Evolutionary conservation across 352 stramenopile genomes (phyloP).

Genomic region (Heterotrichella gracilis): DNA sequence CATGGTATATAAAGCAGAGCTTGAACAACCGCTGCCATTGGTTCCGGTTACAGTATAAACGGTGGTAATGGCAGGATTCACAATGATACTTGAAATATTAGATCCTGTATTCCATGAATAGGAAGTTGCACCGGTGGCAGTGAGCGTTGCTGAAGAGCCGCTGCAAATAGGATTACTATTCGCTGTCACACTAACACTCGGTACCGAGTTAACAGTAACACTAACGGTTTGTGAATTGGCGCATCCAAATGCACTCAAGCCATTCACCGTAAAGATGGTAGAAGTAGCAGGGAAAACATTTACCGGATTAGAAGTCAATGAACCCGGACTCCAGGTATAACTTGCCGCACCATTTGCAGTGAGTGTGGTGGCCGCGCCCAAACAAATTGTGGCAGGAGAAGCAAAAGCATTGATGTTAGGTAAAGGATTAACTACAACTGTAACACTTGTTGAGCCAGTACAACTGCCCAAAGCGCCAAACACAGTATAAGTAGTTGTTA

Average conservation of each 20-base stretch:
- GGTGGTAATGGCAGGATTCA: not conserved
- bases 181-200: too few relatives aligned
- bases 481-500: not conserved
- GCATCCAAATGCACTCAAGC: not conserved
- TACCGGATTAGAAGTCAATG: not conserved
- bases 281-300: not conserved
- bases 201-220: too few relatives aligned
- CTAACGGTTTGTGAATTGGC: not conserved
- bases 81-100: conserved; percentile 1
- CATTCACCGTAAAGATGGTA: not conserved
- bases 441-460: not conserved
- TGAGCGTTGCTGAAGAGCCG: too few relatives aligned
- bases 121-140: too few relatives aligned
- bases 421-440: not conserved
- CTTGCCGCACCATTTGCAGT: not conserved
- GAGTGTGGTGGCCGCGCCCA: not conserved
- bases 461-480: not conserved
- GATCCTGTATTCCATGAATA: too few relatives aligned
- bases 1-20: not conserved
- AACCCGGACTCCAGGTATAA: not conserved
- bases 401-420: not conserved
- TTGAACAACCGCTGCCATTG: not conserved
- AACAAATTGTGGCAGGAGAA: not conserved
- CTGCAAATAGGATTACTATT: too few relatives aligned
- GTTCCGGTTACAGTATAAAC: not conserved